These are phyloP conservation scores for Silene noctiflora DNA, from an alignment of 179 eudicot species.

Conservation along the genomic window DNA sequence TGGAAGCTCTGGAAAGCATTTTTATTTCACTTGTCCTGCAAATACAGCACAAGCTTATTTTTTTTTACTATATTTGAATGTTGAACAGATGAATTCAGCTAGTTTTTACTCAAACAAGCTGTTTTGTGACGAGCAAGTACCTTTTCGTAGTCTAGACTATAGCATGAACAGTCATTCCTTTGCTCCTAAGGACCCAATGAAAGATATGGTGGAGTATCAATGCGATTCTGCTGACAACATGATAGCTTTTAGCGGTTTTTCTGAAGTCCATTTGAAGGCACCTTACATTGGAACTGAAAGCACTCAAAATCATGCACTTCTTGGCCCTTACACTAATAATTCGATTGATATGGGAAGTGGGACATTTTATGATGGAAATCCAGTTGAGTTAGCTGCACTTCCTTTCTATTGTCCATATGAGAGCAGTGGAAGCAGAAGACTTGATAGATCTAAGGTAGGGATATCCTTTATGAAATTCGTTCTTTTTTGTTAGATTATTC, in stretches of 20 bases:
- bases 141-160: not conserved
- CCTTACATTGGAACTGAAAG: not conserved
- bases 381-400: constrained; percentile 5
- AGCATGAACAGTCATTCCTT: not conserved
- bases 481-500: not conserved
- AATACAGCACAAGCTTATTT: not conserved
- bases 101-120: not conserved
- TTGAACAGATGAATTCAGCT: not conserved
- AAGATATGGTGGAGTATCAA: constrained; percentile 13
- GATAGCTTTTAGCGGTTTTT: constrained; percentile 6
- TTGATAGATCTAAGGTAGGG: not conserved
- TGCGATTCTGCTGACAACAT: constrained; percentile 11
- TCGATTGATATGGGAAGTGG: not conserved
- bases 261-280: constrained; percentile 9
- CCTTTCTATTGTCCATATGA: constrained; percentile 15
- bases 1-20: not conserved
- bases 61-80: not conserved
- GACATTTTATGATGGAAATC: not conserved
- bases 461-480: not conserved
- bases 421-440: not conserved
- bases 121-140: not conserved
- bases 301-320: not conserved
- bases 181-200: constrained; percentile 3
- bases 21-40: constrained; percentile 21
- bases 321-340: not conserved